Conservation (phyloP, 345 rosid species). For the Combretum micranthum region DNA sequence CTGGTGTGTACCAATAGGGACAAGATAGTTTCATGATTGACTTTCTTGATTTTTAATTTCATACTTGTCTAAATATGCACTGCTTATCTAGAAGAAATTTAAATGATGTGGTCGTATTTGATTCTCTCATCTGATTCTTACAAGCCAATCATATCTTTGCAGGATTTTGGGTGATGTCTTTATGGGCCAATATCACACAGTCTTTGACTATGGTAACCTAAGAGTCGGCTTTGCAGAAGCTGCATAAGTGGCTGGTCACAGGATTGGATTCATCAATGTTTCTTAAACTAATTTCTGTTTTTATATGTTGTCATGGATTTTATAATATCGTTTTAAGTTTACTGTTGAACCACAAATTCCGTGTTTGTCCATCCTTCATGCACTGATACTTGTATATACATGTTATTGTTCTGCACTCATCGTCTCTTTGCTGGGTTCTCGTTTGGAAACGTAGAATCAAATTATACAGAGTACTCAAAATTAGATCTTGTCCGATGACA, state of each 20-base stretch:
- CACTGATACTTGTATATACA: background rate
- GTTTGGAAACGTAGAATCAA: too few species aligned
- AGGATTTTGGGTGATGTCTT: conserved; percentile 89
- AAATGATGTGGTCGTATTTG: too few species aligned
- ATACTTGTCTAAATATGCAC: background rate
- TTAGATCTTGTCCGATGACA: too few species aligned
- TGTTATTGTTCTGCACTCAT: background rate
- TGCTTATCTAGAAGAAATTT: background rate
- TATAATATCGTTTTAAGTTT: too few species aligned
- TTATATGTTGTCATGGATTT: background rate
- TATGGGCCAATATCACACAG: conserved; percentile 77
- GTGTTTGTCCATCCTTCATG: background rate
- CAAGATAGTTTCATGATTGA: background rate
- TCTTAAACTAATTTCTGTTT: background rate
- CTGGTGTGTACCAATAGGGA: conserved; percentile 28
- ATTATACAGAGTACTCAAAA: too few species aligned
- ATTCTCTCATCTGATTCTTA: too few species aligned
- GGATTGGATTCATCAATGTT: background rate
- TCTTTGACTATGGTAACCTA: conserved; percentile 76
- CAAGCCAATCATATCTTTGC: background rate
- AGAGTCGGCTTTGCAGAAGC: conserved; percentile 85
- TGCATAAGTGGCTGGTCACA: conserved; percentile 17
- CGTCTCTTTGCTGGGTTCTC: too few species aligned
- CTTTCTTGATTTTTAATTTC: background rate
- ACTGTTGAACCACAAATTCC: background rate